Percentiles rank a stretch among this genome's conserved stretches.
These are phyloP conservation scores for Wickerhamiella lipophila DNA, from an alignment of 805 yeast species.

Conservation along the genomic window DNA sequence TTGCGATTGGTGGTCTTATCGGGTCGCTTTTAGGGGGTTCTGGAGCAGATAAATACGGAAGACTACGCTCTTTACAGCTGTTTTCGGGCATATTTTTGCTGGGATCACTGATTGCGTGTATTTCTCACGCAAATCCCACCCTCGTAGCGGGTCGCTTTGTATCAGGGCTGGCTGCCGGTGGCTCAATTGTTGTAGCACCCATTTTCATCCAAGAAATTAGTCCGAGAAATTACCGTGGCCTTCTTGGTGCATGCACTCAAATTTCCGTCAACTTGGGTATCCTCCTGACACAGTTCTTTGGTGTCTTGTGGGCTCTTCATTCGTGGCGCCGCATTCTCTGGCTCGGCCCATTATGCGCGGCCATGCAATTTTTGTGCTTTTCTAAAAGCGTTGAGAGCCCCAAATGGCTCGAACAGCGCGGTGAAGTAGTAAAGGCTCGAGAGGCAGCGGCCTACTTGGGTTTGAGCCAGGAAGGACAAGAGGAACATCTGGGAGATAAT, in stretches of 20 bases:
- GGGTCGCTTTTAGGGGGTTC: constrained; percentile 61
- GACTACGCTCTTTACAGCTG: constrained; percentile 39
- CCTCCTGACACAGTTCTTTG: constrained; percentile 60
- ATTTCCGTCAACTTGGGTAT: constrained; percentile 79
- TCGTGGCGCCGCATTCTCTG: constrained; percentile 63
- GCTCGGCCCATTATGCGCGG: constrained; percentile 46
- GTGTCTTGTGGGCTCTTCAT: constrained; percentile 53
- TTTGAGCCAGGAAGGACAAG: not conserved
- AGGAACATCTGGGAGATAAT: not conserved
- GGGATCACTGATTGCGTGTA: constrained; percentile 52
- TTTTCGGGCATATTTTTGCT: constrained; percentile 40
- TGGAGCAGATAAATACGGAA: constrained; percentile 53
- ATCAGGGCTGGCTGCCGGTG: constrained; percentile 80
- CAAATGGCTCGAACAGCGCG: constrained; percentile 45
- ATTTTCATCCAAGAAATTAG: constrained; percentile 68
- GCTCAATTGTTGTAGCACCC: constrained; percentile 75
- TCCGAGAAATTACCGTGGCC: constrained; percentile 56
- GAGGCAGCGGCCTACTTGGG: constrained; percentile 7
- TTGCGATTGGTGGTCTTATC: constrained; percentile 70
- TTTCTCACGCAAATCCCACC: constrained; percentile 32
- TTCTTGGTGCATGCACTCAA: constrained; percentile 83
- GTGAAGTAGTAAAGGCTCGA: not conserved
- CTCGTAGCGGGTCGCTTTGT: constrained; percentile 59
- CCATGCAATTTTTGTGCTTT: constrained; percentile 34
- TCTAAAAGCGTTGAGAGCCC: constrained; percentile 57